Evolutionary conservation across 768 basidiomycete species (phyloP).

Genomic region (Lentinula raphanica): DNA sequence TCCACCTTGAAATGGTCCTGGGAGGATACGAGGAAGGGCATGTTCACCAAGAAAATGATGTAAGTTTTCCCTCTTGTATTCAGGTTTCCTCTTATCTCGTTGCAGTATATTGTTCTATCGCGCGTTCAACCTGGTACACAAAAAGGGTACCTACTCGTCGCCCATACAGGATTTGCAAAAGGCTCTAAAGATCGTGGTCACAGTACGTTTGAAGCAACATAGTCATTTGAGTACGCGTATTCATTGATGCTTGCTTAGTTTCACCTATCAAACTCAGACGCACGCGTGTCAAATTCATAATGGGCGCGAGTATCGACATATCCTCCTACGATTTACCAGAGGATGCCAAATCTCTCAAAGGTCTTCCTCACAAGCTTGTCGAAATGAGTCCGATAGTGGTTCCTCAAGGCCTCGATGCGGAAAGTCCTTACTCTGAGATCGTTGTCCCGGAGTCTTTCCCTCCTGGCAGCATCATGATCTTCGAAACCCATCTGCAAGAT

Average conservation of each 20-base stretch:
- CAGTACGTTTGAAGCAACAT: conserved; percentile 42
- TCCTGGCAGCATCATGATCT: conserved; percentile 93
- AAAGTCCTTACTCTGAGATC: conserved; percentile 74
- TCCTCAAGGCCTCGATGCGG: conserved; percentile 57
- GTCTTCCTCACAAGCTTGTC: conserved; percentile 65
- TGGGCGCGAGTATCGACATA: conserved; percentile 73
- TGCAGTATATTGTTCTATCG: conserved; percentile 88
- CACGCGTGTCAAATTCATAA: conserved; percentile 74
- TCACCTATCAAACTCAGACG: conserved; percentile 78
- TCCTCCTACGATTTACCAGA: conserved; percentile 49
- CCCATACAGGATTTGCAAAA: conserved; percentile 88
- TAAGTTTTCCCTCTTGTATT: conserved; percentile 33
- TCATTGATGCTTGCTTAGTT: conserved; percentile 40
- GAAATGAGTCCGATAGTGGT: conserved; percentile 57
- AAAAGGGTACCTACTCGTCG: conserved; percentile 88
- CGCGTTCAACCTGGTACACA: conserved; percentile 87
- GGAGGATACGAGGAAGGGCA: conserved; percentile 86
- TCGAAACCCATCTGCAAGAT: conserved; percentile 78
- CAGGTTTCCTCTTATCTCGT: neutral
- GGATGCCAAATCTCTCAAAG: conserved; percentile 53
- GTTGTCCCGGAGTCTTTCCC: conserved; percentile 85
- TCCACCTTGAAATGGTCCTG: conserved; percentile 92
- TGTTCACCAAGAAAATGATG: conserved; percentile 95
- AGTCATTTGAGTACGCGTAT: neutral
- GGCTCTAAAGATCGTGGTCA: conserved; percentile 74